Evolutionary conservation across 345 rosid genomes (phyloP).

Genomic region (Boechera stricta): DNA sequence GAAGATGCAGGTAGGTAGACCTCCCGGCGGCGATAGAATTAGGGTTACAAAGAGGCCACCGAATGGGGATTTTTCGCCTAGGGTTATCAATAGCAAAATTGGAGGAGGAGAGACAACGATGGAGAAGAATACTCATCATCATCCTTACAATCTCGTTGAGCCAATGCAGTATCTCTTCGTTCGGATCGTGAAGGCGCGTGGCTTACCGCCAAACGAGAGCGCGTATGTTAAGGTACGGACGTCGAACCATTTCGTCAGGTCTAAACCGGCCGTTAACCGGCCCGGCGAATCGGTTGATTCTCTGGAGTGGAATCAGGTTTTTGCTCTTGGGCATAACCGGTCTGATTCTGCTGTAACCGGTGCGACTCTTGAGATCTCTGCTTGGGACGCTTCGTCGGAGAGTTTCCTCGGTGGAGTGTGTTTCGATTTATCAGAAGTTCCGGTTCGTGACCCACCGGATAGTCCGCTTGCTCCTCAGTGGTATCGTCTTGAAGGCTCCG

Average conservation of each 20-base stretch:
- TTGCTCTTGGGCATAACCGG: slow-evolving; percentile 63
- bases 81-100: slow-evolving; percentile 57
- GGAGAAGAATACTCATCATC: slow-evolving; percentile 54
- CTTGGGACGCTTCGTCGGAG: slow-evolving; percentile 81
- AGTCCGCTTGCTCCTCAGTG: slow-evolving; percentile 92
- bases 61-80: slow-evolving; percentile 71
- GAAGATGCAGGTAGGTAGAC: slow-evolving; percentile 66
- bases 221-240: slow-evolving; percentile 75
- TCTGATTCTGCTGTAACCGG: slow-evolving; percentile 53
- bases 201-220: slow-evolving; percentile 59
- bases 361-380: slow-evolving; percentile 76
- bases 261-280: slow-evolving; percentile 64
- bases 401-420: slow-evolving; percentile 87
- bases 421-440: slow-evolving; percentile 87
- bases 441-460: slow-evolving; percentile 86
- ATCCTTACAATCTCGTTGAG: slow-evolving; percentile 81
- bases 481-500: slow-evolving; percentile 77
- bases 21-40: slow-evolving; percentile 61
- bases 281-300: slow-evolving; percentile 68
- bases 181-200: slow-evolving; percentile 80
- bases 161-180: slow-evolving; percentile 89
- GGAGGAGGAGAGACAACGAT: slow-evolving; percentile 42
- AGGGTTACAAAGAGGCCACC: slow-evolving; percentile 61
- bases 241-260: slow-evolving; percentile 50
- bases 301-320: slow-evolving; percentile 90